Conservation (phyloP, 169 alveolate species). For the Cytauxzoon felis region DNA sequence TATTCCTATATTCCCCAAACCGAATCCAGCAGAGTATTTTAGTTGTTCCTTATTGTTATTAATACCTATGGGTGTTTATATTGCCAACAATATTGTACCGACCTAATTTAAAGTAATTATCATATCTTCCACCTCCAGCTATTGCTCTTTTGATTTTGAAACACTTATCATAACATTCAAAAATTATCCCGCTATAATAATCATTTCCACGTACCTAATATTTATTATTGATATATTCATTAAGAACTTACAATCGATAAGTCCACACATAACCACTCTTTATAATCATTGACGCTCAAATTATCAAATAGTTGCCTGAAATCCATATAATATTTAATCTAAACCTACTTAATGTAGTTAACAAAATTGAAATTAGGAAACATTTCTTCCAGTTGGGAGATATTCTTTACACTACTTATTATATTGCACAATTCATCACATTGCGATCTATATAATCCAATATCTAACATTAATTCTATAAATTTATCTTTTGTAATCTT, state of each 20-base stretch:
- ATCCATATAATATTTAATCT: no score
- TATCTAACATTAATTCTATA: neutral
- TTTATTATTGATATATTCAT: neutral
- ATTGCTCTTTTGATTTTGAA: constrained; percentile 26
- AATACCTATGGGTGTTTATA: no score
- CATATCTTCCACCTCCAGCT: constrained; percentile 67
- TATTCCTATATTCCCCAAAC: constrained; percentile 58
- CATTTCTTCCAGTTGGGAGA: constrained; percentile 13
- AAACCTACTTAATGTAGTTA: constrained; percentile 2
- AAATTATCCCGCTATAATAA: constrained; percentile 56
- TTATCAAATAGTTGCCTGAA: constrained; percentile 19
- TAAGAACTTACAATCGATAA: constrained; percentile 35
- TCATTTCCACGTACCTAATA: constrained; percentile 51
- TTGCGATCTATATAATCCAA: constrained; percentile 34
- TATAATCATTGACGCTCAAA: constrained; percentile 4
- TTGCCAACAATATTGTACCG: neutral
- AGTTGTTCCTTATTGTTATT: constrained; percentile 22
- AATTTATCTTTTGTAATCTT: constrained; percentile 16
- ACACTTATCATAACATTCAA: constrained; percentile 52
- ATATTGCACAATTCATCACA: neutral
- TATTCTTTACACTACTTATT: neutral
- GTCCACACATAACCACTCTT: constrained; percentile 52
- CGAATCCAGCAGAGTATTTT: constrained; percentile 49
- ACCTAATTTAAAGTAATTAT: constrained; percentile 32
- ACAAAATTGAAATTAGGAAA: constrained; percentile 13